Conservation (phyloP, 2,329 filamentous ascomycete species). For the Nectriaceae sp. region DNA sequence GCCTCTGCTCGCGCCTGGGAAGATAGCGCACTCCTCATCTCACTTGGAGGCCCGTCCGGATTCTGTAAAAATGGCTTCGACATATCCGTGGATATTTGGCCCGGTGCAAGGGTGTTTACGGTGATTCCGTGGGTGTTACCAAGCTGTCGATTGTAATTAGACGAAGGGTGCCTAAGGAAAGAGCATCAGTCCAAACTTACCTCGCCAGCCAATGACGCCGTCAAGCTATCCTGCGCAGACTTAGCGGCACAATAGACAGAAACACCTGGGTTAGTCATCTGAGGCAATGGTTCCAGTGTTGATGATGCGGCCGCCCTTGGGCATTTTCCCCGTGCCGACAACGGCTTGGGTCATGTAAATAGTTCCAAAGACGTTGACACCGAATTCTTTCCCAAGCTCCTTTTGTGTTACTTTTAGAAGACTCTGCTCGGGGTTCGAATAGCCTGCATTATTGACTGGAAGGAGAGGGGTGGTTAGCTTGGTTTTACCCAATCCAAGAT, state of each 20-base stretch:
- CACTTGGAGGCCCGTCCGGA: constrained; percentile 12
- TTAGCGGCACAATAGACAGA: constrained; percentile 33
- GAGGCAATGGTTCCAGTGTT: constrained; percentile 34
- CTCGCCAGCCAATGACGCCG: constrained; percentile 29
- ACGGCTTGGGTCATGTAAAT: constrained; percentile 36
- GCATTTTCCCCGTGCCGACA: constrained; percentile 29
- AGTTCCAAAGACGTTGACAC: constrained; percentile 32
- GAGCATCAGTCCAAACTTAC: constrained; percentile 13
- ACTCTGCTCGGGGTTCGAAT: constrained; percentile 14
- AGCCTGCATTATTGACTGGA: constrained; percentile 37
- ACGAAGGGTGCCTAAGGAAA: neutral
- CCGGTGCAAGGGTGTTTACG: constrained; percentile 41
- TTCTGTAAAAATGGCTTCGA: constrained; percentile 3
- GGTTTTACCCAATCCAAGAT: neutral
- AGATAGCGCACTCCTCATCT: constrained; percentile 16
- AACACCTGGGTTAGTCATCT: constrained; percentile 11
- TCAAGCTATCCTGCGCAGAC: constrained; percentile 34
- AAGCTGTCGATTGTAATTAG: constrained; percentile 17
- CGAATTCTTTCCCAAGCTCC: constrained; percentile 31
- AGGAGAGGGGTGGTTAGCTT: neutral
- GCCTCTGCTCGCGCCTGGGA: constrained; percentile 30
- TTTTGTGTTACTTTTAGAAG: constrained; percentile 24
- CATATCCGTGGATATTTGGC: constrained; percentile 36
- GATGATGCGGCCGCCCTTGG: constrained; percentile 36
- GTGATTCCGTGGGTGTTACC: constrained; percentile 39